These are phyloP conservation scores for Myxozyma monticola DNA, from an alignment of 805 yeast species.

Conservation along the genomic window DNA sequence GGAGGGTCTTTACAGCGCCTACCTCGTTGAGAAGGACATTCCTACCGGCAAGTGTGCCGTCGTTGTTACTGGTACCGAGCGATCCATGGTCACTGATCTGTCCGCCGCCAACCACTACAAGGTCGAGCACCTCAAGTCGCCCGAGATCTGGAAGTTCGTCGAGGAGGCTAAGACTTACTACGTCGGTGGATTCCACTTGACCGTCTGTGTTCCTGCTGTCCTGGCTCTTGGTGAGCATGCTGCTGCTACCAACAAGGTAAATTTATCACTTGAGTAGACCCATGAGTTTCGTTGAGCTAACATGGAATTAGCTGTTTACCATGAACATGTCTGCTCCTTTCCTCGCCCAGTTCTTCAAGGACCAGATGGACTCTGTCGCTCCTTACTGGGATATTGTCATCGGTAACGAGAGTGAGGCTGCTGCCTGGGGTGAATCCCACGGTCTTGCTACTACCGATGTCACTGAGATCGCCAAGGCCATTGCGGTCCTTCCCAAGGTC, in stretches of 20 bases:
- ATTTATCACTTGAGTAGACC: conserved; percentile 43
- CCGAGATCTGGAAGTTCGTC: conserved; percentile 86
- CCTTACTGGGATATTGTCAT: conserved; percentile 89
- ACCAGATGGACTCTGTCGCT: conserved; percentile 71
- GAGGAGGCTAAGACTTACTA: conserved; percentile 79
- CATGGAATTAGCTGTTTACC: conserved; percentile 57
- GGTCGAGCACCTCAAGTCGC: conserved; percentile 78
- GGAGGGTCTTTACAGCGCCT: conserved; percentile 85
- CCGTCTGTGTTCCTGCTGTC: conserved; percentile 96
- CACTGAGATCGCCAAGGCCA: conserved; percentile 72
- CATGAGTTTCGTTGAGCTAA: background rate
- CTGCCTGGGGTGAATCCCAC: conserved; percentile 86
- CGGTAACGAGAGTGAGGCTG: conserved; percentile 97
- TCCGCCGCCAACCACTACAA: conserved; percentile 98
- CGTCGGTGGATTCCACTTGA: conserved; percentile 99
- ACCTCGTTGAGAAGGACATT: conserved; percentile 63
- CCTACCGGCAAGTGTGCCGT: conserved; percentile 99
- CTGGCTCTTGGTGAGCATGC: conserved; percentile 89
- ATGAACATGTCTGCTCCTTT: conserved; percentile 96
- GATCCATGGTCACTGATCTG: conserved; percentile 93
- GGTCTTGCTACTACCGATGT: conserved; percentile 62
- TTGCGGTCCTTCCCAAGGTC: conserved; percentile 76
- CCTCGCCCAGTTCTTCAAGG: conserved; percentile 93
- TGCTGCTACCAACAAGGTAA: conserved; percentile 74
- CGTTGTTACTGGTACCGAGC: conserved; percentile 78